Conservation (phyloP, 208 protist species). For the Blastocrithidia nonstop region DNA sequence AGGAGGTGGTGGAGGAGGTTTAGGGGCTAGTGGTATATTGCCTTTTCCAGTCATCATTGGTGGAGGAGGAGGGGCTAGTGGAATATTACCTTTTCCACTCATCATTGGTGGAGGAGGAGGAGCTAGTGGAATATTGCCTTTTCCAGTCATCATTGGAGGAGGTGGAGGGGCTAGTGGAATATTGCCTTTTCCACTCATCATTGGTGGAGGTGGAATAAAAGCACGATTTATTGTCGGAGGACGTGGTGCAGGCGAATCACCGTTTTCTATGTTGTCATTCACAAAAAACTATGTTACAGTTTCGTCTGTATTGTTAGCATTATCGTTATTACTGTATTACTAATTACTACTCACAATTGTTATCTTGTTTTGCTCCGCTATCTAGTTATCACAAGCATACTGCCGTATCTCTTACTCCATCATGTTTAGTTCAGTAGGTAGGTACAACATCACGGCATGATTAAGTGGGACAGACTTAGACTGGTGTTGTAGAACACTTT, state of each 20-base stretch:
- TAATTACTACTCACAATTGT: not conserved
- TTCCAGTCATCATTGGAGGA: conserved; percentile 7
- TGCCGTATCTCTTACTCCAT: conserved; percentile 29
- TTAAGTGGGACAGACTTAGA: conserved; percentile 12
- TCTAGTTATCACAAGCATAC: conserved; percentile 43
- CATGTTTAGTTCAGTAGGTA: conserved; percentile 23
- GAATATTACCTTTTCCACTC: no score
- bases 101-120: conserved; percentile 21
- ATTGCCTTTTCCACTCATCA: conserved; percentile 1
- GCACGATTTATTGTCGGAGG: conserved; percentile 6
- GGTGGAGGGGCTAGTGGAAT: conserved; percentile 10
- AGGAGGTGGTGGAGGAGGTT: no score
- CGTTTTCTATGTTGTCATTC: conserved; percentile 5
- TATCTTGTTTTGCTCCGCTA: conserved; percentile 9
- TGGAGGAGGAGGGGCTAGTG: no score
- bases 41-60: no score
- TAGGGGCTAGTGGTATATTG: no score
- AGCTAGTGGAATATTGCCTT: conserved; percentile 4
- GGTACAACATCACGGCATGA: conserved; percentile 15
- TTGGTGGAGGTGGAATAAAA: conserved; percentile 1
- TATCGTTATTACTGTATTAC: not conserved
- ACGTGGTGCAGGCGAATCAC: conserved; percentile 8
- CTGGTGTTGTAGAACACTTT: no score
- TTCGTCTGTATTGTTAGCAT: not conserved
- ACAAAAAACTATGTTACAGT: not conserved